Percentiles rank a stretch among this genome's conserved stretches.
phyloP scores from a whole-genome alignment of 2,329 filamentous ascomycete species.

The Fusarium poae region DNA sequence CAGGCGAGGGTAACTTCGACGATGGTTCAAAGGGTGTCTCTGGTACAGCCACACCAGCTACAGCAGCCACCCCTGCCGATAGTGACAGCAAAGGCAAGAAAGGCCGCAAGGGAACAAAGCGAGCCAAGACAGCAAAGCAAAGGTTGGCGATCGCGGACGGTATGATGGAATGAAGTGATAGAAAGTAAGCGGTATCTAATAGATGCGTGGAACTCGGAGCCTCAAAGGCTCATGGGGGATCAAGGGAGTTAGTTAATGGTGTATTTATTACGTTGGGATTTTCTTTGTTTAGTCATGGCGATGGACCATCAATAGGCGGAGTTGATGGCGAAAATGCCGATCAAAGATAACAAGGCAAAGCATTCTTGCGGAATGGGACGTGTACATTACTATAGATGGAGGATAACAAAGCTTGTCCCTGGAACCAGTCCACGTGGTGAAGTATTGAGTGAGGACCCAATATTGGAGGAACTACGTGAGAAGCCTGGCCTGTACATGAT shows the following conservation, averaged over 20 bases:
- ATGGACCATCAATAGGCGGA: constrained; percentile 29
- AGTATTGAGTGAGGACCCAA: not conserved
- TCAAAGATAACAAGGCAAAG: constrained; percentile 32
- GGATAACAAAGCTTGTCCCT: constrained; percentile 30
- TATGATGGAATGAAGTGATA: constrained; percentile 51
- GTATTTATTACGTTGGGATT: constrained; percentile 27
- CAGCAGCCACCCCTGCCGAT: constrained; percentile 84
- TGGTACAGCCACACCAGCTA: constrained; percentile 79
- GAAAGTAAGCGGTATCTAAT: constrained; percentile 16
- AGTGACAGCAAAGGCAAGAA: constrained; percentile 65
- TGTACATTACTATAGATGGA: constrained; percentile 51
- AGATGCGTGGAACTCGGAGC: constrained; percentile 22
- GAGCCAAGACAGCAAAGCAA: constrained; percentile 77
- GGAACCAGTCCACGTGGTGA: not conserved
- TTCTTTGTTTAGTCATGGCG: constrained; percentile 25
- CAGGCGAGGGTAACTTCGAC: constrained; percentile 97
- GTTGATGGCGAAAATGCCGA: constrained; percentile 45
- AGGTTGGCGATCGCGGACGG: constrained; percentile 77
- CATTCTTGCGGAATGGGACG: constrained; percentile 20
- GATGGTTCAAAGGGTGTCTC: constrained; percentile 76
- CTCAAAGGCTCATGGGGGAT: constrained; percentile 27
- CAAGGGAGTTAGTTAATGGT: constrained; percentile 40
- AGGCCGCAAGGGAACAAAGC: constrained; percentile 67
- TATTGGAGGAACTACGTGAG: not conserved
- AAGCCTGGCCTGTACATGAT: not conserved